Base-by-base conservation (phyloP, 2,329 filamentous ascomycete genomes). In the Hansfordia pulvinata region DNA sequence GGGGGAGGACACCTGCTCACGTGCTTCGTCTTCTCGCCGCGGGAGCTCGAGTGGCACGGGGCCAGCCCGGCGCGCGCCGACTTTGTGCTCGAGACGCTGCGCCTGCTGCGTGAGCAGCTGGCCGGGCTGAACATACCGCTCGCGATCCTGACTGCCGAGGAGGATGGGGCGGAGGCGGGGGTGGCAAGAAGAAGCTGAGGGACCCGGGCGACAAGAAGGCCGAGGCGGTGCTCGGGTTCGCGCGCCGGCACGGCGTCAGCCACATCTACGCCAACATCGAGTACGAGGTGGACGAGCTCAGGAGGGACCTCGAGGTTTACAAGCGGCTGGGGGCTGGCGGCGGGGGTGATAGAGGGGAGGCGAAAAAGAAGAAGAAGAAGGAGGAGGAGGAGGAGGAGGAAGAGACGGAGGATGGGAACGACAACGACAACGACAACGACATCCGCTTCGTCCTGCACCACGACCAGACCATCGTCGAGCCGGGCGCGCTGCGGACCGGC, bases 1-100 rank as follows among this genome's bases (percentile, higher is more conserved):
- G 23, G 23, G 6, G 12, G 8, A 10, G 14, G 23, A 4, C 17
- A 16, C 6, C 31, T 43, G 10, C 21, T 43, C 6, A 25, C 35
- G 3, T 41, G 39, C 19, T 43, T 40, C 30, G 17, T 43, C 12
- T 40, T 36, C 30, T 35, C 36, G 19, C 39, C 39, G 2, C 17
- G 31, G 26, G 40, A 43, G n/a, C 27, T 43, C 4, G 34, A 37
- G 27, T 41, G 40, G 39, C 40, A 43, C 23, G 39, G 40, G 8
- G 39, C 39, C 10, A 35, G 33, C 18, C 36, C 40, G 1, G 39
- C 37, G 12, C 30, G 40, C 12, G 28, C 28, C 4, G 38, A 43
- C 26, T 43, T 43, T 19, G 31, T 41, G 32, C 28, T 41, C 10
- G 37, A 41, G 32, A 33, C 27, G 6, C 17, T 41, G 18, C 28